These are phyloP conservation scores for Hanseniaspora taiwanica DNA, from an alignment of 805 yeast species.

Conservation along the genomic window DNA sequence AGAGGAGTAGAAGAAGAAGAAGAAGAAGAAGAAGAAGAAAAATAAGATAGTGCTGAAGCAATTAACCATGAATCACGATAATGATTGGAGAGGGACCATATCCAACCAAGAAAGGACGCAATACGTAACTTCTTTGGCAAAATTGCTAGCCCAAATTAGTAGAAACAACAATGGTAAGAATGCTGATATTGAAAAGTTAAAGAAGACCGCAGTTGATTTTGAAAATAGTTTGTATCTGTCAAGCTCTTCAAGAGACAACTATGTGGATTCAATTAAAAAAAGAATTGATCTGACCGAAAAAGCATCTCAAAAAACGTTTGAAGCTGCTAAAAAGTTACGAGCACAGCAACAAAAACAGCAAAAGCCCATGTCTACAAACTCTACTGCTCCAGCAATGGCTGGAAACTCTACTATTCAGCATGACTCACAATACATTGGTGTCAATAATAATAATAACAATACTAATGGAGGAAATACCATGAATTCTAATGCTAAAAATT, in stretches of 20 bases:
- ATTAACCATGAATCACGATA: too few relatives aligned
- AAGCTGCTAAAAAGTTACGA: conserved; percentile 7
- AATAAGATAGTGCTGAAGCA: too few relatives aligned
- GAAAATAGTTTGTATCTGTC: conserved; percentile 53
- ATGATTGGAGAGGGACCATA: conserved; percentile 4
- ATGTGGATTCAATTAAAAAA: conserved; percentile 35
- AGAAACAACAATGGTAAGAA: conserved; percentile 22
- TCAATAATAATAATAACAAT: conserved; percentile 13
- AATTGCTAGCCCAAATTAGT: conserved; percentile 24
- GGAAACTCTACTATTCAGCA: conserved; percentile 18
- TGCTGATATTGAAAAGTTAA: conserved; percentile 30
- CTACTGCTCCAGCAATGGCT: conserved; percentile 18
- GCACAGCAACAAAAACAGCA: conserved; percentile 16
- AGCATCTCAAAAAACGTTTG: conserved; percentile 19
- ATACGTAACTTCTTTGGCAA: conserved; percentile 21
- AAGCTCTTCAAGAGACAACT: conserved; percentile 44
- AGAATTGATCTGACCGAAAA: conserved; percentile 30
- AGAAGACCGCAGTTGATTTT: conserved; percentile 52
- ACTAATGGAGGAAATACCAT: conserved; percentile 13
- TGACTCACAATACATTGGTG: conserved; percentile 10
- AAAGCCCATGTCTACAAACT: conserved; percentile 8
- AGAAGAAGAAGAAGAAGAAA: too few relatives aligned
- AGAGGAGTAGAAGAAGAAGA: too few relatives aligned
- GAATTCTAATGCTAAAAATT: conserved; percentile 8
- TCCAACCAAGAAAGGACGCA: conserved; percentile 17